phyloP scores from a whole-genome alignment of 306 rosid genomes.

The Albizia julibrissin region DNA sequence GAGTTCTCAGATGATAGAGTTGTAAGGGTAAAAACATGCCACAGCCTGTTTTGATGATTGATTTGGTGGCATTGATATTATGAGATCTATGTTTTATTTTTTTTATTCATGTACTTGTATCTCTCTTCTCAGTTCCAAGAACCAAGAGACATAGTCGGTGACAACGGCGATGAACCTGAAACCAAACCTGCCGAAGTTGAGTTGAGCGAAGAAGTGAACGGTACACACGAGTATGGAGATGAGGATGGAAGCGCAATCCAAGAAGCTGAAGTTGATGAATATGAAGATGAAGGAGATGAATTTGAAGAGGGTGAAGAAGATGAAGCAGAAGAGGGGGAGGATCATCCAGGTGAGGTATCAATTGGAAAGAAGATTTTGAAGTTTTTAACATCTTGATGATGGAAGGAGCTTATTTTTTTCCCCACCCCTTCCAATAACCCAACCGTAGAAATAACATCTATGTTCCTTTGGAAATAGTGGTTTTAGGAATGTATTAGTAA shows the following conservation, averaged over 20 bases:
- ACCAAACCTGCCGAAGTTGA: slow-evolving; percentile 40
- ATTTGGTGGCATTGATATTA: slow-evolving; percentile 6
- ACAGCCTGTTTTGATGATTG: slow-evolving; percentile 19
- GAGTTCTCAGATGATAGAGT: slow-evolving; percentile 53
- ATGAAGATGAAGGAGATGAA: slow-evolving; percentile 40
- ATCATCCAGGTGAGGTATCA: slow-evolving; percentile 58
- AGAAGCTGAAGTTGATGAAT: slow-evolving; percentile 48
- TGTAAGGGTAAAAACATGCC: slow-evolving; percentile 56
- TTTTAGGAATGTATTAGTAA: slow-evolving; percentile 26
- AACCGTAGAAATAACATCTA: slow-evolving; percentile 9
- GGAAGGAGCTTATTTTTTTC: slow-evolving; percentile 11
- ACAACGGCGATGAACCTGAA: slow-evolving; percentile 44
- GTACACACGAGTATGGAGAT: slow-evolving; percentile 38
- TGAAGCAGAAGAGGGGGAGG: slow-evolving; percentile 27
- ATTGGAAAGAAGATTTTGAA: slow-evolving; percentile 68
- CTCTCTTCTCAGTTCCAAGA: slow-evolving; percentile 56
- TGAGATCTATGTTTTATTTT: background rate
- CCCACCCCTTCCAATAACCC: slow-evolving; percentile 6
- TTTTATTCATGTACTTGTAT: background rate
- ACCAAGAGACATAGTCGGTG: slow-evolving; percentile 42
- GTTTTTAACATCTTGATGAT: slow-evolving; percentile 59
- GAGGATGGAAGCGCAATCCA: slow-evolving; percentile 50
- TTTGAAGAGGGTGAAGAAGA: slow-evolving; percentile 42
- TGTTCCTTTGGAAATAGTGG: slow-evolving; percentile 34
- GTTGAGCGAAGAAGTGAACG: slow-evolving; percentile 47